A percentile compares a stretch with the other conserved stretches of the same genome.
These are phyloP conservation scores for Dendrothele bispora DNA, from an alignment of 768 basidiomycete species.

Conservation along the genomic window DNA sequence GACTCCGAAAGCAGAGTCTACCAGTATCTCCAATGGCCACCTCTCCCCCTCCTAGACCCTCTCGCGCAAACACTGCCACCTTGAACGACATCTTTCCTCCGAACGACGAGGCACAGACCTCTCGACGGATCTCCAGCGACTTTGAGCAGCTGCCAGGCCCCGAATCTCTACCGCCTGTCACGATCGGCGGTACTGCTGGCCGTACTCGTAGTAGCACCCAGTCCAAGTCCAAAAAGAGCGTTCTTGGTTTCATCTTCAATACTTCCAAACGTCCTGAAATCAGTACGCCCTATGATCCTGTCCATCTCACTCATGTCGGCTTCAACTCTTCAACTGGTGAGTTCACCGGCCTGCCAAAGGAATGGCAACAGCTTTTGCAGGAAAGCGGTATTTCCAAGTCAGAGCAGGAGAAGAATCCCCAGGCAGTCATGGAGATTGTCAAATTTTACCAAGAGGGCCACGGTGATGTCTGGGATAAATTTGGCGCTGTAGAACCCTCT, in stretches of 20 bases:
- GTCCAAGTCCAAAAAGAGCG: constrained; percentile 59
- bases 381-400: constrained; percentile 92
- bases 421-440: constrained; percentile 98
- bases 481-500: constrained; percentile 47
- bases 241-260: constrained; percentile 78
- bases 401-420: constrained; percentile 97
- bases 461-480: constrained; percentile 84
- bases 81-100: constrained; percentile 74
- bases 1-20: too few relatives aligned
- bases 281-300: constrained; percentile 97
- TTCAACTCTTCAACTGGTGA: constrained; percentile 99
- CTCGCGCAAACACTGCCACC: constrained; percentile 81
- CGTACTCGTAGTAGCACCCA: constrained; percentile 49
- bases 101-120: too few relatives aligned
- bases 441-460: constrained; percentile 95
- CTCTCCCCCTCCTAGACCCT: constrained; percentile 75
- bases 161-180: constrained; percentile 37
- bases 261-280: constrained; percentile 83
- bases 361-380: constrained; percentile 97
- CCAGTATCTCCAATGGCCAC: constrained; percentile 33
- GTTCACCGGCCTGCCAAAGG: constrained; percentile 96
- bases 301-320: constrained; percentile 98
- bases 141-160: too few relatives aligned
- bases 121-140: too few relatives aligned
- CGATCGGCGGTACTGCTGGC: constrained; percentile 1